Base-by-base conservation (phyloP, 495 filamentous ascomycete genomes). In the Trichocladium antarcticum region DNA sequence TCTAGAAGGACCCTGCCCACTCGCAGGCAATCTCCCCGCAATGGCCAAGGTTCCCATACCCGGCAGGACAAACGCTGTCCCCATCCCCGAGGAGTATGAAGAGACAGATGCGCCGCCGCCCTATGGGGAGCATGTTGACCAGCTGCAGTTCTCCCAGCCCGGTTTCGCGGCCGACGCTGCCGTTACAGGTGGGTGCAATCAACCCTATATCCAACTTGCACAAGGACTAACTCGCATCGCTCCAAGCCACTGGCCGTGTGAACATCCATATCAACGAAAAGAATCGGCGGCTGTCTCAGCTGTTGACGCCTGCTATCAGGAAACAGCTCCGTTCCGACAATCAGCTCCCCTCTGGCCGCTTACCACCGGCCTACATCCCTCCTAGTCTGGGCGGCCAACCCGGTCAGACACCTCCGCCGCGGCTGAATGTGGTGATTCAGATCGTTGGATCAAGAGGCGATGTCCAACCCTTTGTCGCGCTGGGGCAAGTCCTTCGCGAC, bases 381-480 rank as follows among this genome's bases (percentile, higher is more conserved):
- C 69, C 75, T 6, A 74, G 74, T 15, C 63, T 83, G 0, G 78
- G 78, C 36, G 80, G 78, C 32, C 64, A 67, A 38, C 75, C 75
- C 0, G 80, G 75, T 8, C 69, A 81, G 54, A 74, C 69, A 10
- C 79, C 78, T 8, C 74, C 78, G 10, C 71, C 70, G 9, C 56
- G 58, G 24, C 59, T 89, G 17, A 88, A 86, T 58, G 80, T 89
- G 14, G 84, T 87, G 0, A 76, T 89, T 20, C 86, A 87, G 72
- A 84, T 89, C 6, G 84, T 89, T 46, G 84, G 84, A 0, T 83
- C 78, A 6, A 58, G 84, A 41, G 84, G 84, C 7, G 84, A 89
- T 59, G 82, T 85, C 24, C 84, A 89, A 57, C 84, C 85, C 0
- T 89, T 88, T 50, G 63, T 89, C 4, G 78, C 79, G 37, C 66